Evolutionary conservation across 305 asterid species (phyloP).

Genomic region (Petunia hybrid): DNA sequence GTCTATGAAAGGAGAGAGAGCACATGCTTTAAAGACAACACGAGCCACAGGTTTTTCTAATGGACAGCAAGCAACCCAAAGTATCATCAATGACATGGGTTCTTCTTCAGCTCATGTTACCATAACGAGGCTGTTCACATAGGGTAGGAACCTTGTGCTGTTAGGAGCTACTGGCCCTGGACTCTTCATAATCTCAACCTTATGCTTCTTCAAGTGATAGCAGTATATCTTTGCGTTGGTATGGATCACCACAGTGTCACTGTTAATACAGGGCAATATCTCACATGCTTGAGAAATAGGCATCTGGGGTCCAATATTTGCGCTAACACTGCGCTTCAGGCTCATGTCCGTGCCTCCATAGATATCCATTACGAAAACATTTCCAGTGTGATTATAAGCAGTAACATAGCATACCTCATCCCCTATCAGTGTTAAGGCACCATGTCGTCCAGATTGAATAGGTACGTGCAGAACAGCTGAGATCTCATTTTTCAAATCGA

Average conservation of each 20-base stretch:
- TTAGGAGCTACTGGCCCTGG: background rate
- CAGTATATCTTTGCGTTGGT: constrained; percentile 26
- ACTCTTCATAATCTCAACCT: constrained; percentile 5
- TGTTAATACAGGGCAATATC: constrained; percentile 44
- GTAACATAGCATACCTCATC: constrained; percentile 56
- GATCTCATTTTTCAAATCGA: constrained; percentile 38
- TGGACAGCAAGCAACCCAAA: background rate
- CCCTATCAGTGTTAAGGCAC: constrained; percentile 45
- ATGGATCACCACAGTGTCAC: constrained; percentile 47
- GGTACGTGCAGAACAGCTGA: constrained; percentile 46
- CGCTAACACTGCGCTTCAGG: constrained; percentile 33
- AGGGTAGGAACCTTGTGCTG: constrained; percentile 42
- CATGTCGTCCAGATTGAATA: background rate
- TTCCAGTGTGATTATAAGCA: background rate
- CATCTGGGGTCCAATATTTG: constrained; percentile 28
- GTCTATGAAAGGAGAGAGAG: too few species aligned
- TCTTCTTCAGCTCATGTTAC: background rate
- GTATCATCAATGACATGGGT: background rate
- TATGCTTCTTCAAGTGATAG: constrained; percentile 38
- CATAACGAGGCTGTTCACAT: constrained; percentile 53
- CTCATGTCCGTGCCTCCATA: constrained; percentile 47
- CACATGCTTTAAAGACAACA: too few species aligned
- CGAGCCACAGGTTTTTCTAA: too few species aligned
- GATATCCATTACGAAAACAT: constrained; percentile 37
- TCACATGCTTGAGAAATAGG: background rate